phyloP scores from a whole-genome alignment of 331 rosid genomes.

The Arachis monticola region DNA sequence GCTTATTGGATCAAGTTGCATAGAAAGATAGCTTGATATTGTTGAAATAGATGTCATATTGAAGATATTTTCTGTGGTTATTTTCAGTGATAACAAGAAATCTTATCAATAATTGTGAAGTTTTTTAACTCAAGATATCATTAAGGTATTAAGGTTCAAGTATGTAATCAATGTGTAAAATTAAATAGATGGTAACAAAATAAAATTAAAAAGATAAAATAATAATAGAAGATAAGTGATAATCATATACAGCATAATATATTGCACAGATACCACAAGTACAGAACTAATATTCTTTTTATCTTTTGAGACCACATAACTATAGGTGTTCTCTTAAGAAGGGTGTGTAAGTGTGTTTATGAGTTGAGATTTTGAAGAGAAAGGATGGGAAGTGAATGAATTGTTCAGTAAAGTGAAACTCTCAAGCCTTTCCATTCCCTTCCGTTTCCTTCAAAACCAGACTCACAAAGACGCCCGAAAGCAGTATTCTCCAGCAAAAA shows the following conservation, averaged over 20 bases:
- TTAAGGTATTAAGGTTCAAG: neutral
- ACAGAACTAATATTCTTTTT: neutral
- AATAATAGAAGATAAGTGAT: neutral
- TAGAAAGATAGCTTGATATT: conserved; percentile 2
- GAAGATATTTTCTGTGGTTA: neutral
- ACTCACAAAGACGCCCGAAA: too few species aligned
- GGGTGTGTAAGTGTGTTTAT: neutral
- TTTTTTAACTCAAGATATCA: neutral
- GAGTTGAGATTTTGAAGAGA: too few species aligned
- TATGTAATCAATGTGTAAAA: neutral
- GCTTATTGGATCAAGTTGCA: neutral
- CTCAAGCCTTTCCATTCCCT: too few species aligned
- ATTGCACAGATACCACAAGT: neutral
- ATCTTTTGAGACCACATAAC: neutral
- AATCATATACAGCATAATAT: neutral
- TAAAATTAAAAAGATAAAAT: neutral
- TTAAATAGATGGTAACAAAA: neutral
- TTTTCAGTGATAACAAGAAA: neutral
- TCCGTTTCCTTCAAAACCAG: too few species aligned
- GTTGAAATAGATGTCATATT: neutral
- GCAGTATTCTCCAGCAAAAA: too few species aligned
- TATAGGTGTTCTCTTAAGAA: conserved; percentile 15
- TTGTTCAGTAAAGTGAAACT: too few species aligned
- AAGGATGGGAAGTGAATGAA: too few species aligned
- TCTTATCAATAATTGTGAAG: too few species aligned